A percentile compares a stretch with the other conserved stretches of the same genome.
These are phyloP conservation scores for Daldinia caldariorum DNA, from an alignment of 495 filamentous ascomycete genomes.

Conservation along the genomic window DNA sequence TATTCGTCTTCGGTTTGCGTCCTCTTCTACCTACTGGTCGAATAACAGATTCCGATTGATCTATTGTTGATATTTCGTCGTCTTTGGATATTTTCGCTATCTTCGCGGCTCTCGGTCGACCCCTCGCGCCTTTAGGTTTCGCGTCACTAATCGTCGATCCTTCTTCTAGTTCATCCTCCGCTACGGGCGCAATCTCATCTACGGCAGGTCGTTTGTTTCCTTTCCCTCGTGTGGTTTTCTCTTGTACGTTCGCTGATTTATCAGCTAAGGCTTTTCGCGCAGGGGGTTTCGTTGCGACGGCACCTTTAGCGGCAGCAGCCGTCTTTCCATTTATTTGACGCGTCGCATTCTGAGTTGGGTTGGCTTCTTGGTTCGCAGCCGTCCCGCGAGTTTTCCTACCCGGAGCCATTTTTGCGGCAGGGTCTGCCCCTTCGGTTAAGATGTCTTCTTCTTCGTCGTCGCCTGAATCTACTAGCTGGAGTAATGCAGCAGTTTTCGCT, in stretches of 20 bases:
- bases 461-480: conserved; percentile 73
- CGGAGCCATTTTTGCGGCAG: conserved; percentile 54
- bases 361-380: conserved; percentile 52
- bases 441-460: conserved; percentile 68
- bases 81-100: conserved; percentile 35
- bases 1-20: conserved; percentile 40
- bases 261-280: conserved; percentile 62
- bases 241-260: conserved; percentile 57
- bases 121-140: conserved; percentile 40
- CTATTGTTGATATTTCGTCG: conserved; percentile 37
- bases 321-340: conserved; percentile 44
- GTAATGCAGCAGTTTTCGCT: conserved; percentile 59
- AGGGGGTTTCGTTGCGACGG: conserved; percentile 46
- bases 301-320: conserved; percentile 38
- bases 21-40: conserved; percentile 45
- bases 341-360: conserved; percentile 47
- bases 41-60: conserved; percentile 26
- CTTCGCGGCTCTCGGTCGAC: conserved; percentile 40
- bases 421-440: conserved; percentile 54
- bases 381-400: conserved; percentile 53
- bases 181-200: conserved; percentile 55
- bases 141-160: conserved; percentile 18
- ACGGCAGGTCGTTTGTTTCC: conserved; percentile 56
- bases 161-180: conserved; percentile 47
- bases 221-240: conserved; percentile 47